Conservation (phyloP, 2,329 filamentous ascomycete genomes). For the Lojkania enalia region DNA sequence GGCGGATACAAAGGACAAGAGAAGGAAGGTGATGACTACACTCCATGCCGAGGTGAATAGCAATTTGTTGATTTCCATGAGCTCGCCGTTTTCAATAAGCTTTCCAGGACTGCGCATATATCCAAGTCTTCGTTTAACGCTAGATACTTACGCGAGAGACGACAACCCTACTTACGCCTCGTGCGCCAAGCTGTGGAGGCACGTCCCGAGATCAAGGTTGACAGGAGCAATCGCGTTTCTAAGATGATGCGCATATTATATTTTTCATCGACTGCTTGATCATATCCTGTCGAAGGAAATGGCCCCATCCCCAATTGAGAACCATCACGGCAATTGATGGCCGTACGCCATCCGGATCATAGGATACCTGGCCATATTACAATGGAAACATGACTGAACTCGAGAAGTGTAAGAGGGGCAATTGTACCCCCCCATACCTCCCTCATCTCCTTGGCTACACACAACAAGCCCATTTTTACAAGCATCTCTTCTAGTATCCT, state of each 20-base stretch:
- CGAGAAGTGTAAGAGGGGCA: not conserved
- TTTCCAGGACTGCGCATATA: not conserved
- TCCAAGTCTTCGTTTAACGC: not conserved
- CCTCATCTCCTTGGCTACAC: constrained; percentile 28
- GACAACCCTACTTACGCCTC: constrained; percentile 11
- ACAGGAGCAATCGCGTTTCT: constrained; percentile 14
- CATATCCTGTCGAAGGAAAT: constrained; percentile 11
- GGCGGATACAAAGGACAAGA: no score
- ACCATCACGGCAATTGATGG: constrained; percentile 2
- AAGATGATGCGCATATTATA: constrained; percentile 13
- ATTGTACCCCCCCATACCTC: not conserved
- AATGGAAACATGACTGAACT: not conserved
- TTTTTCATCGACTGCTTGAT: constrained; percentile 3
- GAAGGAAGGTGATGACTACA: no score
- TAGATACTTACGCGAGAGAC: not conserved
- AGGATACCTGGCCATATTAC: no score
- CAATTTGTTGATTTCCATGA: not conserved
- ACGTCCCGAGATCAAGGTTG: constrained; percentile 8
- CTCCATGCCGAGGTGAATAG: no score
- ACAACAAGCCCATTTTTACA: constrained; percentile 29
- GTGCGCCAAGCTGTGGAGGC: constrained; percentile 9
- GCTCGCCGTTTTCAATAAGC: not conserved
- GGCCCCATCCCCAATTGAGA: constrained; percentile 15
- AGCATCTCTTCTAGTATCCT: constrained; percentile 20
- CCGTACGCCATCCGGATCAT: no score